Base-by-base conservation (phyloP, 257 asterid genomes). In the Verbascum thapsus region DNA sequence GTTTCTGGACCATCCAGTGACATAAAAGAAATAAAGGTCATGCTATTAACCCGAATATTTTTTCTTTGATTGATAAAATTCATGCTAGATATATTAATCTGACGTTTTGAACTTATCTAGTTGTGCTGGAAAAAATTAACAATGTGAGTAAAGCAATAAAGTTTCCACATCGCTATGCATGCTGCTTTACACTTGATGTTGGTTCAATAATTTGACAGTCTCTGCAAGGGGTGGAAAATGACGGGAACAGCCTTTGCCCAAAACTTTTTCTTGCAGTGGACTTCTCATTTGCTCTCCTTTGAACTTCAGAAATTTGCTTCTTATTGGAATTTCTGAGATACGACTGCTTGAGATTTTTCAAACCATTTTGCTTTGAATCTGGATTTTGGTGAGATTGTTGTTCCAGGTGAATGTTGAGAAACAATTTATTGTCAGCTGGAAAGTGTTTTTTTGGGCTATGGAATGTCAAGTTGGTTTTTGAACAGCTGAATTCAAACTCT, bases 171-270 rank as follows among this genome's bases (percentile, higher is more conserved):
- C 53, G 66, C 63, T 50, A 52, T 51, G 68, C 22, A 11, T 72
- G 71, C 44, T 70, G 65, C 30, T 70, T 80, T 49, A 22, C 52
- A 8, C 42, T 43, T 17, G 68, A 32, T 17, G 69, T 69, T 52
- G 83, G 72, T 51, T 76, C 77, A 59, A 55, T 62, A 13, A 66
- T 69, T 0, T 59, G 76, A 9, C 88, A 82, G 35, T 78, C 81
- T 50, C 66, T 81, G 76, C 85, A 78, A 7, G 86, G 82, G 10
- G 77, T 58, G 16, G 71, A 72, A 51, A 76, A 76, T 40, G 81
- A 70, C 16, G 72, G 72, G 72, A 81, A 76, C 48, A 81, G 67
- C 56, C 65, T 81, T 54, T 74, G 79, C 66, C 85, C 64, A 10
- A 84, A 61, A 41, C 82, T 64, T 65, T 69, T 69, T 22, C 72